phyloP scores from a whole-genome alignment of 2,329 filamentous ascomycete species.

The Colletotrichum australisinense region DNA sequence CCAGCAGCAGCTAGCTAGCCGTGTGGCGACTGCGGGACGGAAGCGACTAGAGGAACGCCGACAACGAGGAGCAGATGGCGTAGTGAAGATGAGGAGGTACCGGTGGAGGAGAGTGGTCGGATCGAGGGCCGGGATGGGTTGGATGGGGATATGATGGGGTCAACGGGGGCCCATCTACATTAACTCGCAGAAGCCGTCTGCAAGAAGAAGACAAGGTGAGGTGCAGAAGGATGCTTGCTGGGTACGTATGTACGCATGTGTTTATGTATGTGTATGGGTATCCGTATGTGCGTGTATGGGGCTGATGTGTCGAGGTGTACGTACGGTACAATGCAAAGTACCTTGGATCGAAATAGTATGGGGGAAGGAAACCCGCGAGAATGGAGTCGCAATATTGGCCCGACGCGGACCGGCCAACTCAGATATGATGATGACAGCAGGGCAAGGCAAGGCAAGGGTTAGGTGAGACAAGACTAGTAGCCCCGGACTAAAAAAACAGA shows the following conservation, averaged over 20 bases:
- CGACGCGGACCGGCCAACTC: constrained; percentile 19
- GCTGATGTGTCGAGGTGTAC: neutral
- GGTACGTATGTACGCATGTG: constrained; percentile 12
- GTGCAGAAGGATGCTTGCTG: constrained; percentile 27
- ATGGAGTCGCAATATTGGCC: constrained; percentile 15
- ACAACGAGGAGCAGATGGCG: constrained; percentile 14
- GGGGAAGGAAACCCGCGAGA: neutral
- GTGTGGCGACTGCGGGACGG: constrained; percentile 29
- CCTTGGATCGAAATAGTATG: neutral
- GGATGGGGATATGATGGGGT: constrained; percentile 27
- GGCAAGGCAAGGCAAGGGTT: neutral
- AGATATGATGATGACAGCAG: constrained; percentile 4
- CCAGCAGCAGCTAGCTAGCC: constrained; percentile 26
- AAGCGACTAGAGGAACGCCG: constrained; percentile 14
- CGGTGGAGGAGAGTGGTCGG: constrained; percentile 16
- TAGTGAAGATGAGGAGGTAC: constrained; percentile 11
- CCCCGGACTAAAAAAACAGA: neutral
- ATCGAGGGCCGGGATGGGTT: constrained; percentile 17
- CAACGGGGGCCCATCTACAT: constrained; percentile 23
- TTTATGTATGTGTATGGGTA: neutral
- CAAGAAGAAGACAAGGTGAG: constrained; percentile 24
- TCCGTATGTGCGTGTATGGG: neutral
- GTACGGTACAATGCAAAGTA: neutral
- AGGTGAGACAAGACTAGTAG: neutral
- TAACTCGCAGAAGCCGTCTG: constrained; percentile 28